phyloP scores from a whole-genome alignment of 768 basidiomycete species.

The Trametes maxima region DNA sequence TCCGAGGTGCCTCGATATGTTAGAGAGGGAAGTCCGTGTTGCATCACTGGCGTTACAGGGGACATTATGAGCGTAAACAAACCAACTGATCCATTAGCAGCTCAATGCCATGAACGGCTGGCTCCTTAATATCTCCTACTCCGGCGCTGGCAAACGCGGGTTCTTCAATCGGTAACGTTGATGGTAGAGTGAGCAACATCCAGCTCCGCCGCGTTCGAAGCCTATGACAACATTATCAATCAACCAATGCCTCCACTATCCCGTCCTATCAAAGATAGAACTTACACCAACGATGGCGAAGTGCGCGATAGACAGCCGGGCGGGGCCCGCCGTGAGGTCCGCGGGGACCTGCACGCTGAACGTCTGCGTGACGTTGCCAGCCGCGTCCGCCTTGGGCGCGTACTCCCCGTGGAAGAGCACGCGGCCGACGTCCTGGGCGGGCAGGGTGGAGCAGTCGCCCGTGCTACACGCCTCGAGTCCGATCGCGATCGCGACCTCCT shows the following conservation, averaged over 20 bases:
- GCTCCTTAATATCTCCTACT: no score
- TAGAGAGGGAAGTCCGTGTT: no score
- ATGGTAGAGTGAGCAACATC: neutral
- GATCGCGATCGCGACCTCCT: slow-evolving; percentile 1
- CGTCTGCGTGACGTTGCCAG: neutral
- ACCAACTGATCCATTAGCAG: no score
- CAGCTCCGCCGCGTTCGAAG: neutral
- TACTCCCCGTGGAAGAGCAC: neutral
- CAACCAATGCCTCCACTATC: no score
- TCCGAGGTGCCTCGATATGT: no score
- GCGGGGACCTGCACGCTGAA: neutral
- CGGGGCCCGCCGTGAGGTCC: neutral
- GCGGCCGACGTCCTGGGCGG: neutral
- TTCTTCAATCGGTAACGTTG: neutral
- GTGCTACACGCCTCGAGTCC: neutral
- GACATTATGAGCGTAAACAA: neutral
- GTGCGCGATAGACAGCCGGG: slow-evolving; percentile 1
- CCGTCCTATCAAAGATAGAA: no score
- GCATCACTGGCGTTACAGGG: neutral
- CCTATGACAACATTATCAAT: neutral
- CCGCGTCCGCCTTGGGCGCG: neutral
- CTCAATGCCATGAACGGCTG: no score
- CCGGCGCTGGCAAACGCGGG: neutral
- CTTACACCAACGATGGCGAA: slow-evolving; percentile 2
- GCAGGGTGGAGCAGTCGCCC: neutral